These are phyloP conservation scores for Parasitella parasitica DNA, from an alignment of 371 early-diverging fungal species.

Conservation along the genomic window DNA sequence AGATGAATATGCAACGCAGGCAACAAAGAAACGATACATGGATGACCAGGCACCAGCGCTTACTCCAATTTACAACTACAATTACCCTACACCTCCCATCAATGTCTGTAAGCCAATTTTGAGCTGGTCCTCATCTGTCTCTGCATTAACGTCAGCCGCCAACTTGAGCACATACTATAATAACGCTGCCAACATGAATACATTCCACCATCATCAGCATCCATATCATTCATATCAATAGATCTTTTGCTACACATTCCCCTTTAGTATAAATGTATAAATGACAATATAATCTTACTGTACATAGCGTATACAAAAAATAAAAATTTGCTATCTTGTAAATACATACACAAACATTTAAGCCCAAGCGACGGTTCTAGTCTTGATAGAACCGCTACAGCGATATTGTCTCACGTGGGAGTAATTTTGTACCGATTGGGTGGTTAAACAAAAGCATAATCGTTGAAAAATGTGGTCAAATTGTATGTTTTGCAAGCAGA, in stretches of 20 bases:
- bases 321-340: not conserved
- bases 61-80: not conserved
- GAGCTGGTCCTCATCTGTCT: slow-evolving; percentile 47
- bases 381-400: not conserved
- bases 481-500: not conserved
- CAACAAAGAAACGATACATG: slow-evolving; percentile 5
- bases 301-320: not conserved
- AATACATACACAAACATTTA: not conserved
- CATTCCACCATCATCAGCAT: not conserved
- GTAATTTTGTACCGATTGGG: slow-evolving; percentile 1
- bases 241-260: not conserved
- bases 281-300: not conserved
- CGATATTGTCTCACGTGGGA: slow-evolving; percentile 1
- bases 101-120: slow-evolving; percentile 35
- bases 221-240: not conserved
- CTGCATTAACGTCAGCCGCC: slow-evolving; percentile 5
- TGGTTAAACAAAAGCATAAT: slow-evolving; percentile 3
- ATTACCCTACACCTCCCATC: not conserved
- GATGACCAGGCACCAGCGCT: not conserved
- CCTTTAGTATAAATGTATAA: not conserved
- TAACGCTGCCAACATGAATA: not conserved
- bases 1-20: slow-evolving; percentile 1
- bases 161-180: not conserved
- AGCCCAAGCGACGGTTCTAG: not conserved
- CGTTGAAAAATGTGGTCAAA: not conserved